A percentile compares a stretch with the other conserved stretches of the same genome.
These are phyloP conservation scores for Rosa multiflora DNA, from an alignment of 306 rosid genomes.

Conservation along the genomic window DNA sequence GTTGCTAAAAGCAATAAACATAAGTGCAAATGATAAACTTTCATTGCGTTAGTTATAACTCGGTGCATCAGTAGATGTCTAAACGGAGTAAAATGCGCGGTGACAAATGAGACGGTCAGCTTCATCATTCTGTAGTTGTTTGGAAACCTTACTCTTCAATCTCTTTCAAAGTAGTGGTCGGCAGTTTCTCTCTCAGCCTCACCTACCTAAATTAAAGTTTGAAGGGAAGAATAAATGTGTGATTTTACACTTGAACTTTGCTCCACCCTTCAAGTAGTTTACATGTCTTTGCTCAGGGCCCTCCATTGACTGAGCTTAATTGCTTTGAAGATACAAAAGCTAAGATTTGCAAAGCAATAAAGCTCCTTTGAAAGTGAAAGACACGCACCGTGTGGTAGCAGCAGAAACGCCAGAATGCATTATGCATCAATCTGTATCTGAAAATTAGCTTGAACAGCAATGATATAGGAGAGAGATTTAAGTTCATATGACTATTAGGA, in stretches of 20 bases:
- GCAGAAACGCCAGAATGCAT: neutral
- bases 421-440: conserved; percentile 3
- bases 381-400: neutral
- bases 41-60: neutral
- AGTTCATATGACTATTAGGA: neutral
- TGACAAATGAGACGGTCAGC: neutral
- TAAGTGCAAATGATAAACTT: neutral
- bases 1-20: too few species aligned
- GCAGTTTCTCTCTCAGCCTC: conserved; percentile 30
- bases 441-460: neutral
- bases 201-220: conserved; percentile 26
- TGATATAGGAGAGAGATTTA: neutral
- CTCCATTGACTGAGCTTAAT: conserved; percentile 8
- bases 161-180: conserved; percentile 19
- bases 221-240: conserved; percentile 20
- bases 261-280: conserved; percentile 29
- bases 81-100: neutral
- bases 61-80: neutral
- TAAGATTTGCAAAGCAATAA: neutral
- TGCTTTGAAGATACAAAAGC: neutral
- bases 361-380: neutral
- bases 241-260: conserved; percentile 29
- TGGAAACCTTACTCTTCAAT: neutral
- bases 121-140: neutral
- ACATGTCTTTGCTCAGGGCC: conserved; percentile 38